Evolutionary conservation across 305 asterid species (phyloP).

Genomic region (Lippia alba): DNA sequence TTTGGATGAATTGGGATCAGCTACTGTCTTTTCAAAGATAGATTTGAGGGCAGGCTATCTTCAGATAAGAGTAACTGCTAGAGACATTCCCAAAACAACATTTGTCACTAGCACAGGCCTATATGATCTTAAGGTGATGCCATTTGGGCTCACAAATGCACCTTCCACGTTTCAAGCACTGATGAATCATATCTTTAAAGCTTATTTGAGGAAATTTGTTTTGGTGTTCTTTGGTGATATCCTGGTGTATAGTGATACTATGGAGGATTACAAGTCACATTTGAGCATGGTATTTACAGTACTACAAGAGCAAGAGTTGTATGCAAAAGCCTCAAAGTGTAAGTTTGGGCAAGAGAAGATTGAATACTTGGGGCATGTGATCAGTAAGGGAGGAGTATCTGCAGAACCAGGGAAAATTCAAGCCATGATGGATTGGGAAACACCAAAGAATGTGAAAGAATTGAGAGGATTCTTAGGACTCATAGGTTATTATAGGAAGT

Average conservation of each 20-base stretch:
- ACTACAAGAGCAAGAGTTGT: too few relatives aligned
- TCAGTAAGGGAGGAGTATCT: not conserved
- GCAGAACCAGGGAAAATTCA: not conserved
- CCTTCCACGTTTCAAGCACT: not conserved
- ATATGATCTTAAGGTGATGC: not conserved
- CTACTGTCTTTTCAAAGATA: not conserved
- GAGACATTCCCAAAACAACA: not conserved
- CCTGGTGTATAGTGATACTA: not conserved
- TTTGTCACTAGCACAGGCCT: not conserved
- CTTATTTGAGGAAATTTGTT: not conserved
- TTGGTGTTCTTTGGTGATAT: slow-evolving; percentile 9
- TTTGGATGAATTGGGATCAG: not conserved
- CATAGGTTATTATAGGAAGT: too few relatives aligned
- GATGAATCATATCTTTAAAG: not conserved
- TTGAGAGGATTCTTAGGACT: not conserved
- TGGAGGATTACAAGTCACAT: too few relatives aligned
- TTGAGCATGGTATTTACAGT: too few relatives aligned
- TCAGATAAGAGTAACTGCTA: not conserved
- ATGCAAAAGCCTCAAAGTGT: accelerated
- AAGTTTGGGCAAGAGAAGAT: not conserved
- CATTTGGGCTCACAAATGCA: not conserved
- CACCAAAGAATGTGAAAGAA: not conserved
- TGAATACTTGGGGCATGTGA: not conserved
- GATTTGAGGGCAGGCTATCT: not conserved
- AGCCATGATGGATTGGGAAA: not conserved